These are phyloP conservation scores for Globisporangium cylindrosporum DNA, from an alignment of 352 stramenopile species.

Conservation along the genomic window DNA sequence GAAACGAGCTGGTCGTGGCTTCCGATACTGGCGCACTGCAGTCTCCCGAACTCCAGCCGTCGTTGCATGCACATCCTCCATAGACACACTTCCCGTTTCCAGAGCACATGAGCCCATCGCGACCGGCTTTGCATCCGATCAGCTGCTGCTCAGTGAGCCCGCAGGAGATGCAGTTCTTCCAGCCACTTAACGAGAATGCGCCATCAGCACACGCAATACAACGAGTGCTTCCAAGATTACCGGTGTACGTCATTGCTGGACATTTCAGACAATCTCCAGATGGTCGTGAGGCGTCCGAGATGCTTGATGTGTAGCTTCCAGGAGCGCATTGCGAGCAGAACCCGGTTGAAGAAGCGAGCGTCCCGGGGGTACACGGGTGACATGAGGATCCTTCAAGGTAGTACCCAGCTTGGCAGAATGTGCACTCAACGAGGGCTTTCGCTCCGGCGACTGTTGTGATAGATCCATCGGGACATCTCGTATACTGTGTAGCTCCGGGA, in stretches of 20 bases:
- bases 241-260: slow-evolving; percentile 37
- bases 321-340: slow-evolving; percentile 39
- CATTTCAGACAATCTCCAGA: slow-evolving; percentile 38
- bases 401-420: slow-evolving; percentile 27
- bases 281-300: background rate
- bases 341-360: slow-evolving; percentile 24
- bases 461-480: slow-evolving; percentile 30
- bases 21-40: slow-evolving; percentile 28
- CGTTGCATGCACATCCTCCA: slow-evolving; percentile 46
- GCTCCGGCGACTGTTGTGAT: slow-evolving; percentile 29
- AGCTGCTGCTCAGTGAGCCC: slow-evolving; percentile 17
- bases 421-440: slow-evolving; percentile 27
- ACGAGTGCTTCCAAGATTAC: slow-evolving; percentile 18
- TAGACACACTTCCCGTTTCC: slow-evolving; percentile 51
- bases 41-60: slow-evolving; percentile 39
- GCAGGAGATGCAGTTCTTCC: slow-evolving; percentile 57
- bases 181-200: slow-evolving; percentile 48
- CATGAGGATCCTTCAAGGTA: slow-evolving; percentile 34
- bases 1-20: background rate
- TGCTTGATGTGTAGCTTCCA: slow-evolving; percentile 36
- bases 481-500: slow-evolving; percentile 22
- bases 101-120: slow-evolving; percentile 60
- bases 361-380: slow-evolving; percentile 18
- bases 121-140: slow-evolving; percentile 37
- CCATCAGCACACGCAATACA: slow-evolving; percentile 36